These are phyloP conservation scores for Sugiyamaella castrensis DNA, from an alignment of 1,139 yeast species.

Conservation along the genomic window DNA sequence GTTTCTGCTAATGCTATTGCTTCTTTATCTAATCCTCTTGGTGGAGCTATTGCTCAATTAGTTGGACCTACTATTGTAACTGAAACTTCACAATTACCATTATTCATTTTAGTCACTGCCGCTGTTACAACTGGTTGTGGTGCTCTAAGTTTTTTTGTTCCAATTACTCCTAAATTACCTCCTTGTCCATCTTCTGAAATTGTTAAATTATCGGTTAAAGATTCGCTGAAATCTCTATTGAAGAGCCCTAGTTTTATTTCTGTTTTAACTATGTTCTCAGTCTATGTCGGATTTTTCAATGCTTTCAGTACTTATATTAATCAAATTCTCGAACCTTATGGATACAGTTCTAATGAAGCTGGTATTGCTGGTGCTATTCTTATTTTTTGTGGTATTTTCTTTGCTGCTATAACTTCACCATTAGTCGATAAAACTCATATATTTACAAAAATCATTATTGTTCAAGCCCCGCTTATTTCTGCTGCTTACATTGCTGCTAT, in stretches of 20 bases:
- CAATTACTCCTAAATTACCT: conserved; percentile 32
- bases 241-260: conserved; percentile 25
- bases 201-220: conserved; percentile 28
- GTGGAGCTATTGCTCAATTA: conserved; percentile 41
- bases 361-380: conserved; percentile 39
- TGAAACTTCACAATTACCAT: conserved; percentile 26
- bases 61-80: conserved; percentile 38
- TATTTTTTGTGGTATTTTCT: conserved; percentile 36
- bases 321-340: conserved; percentile 39
- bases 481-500: conserved; percentile 36
- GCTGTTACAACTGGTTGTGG: conserved; percentile 31
- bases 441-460: conserved; percentile 27
- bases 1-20: conserved; percentile 40
- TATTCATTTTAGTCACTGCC: conserved; percentile 33
- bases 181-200: conserved; percentile 37
- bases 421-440: conserved; percentile 34
- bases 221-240: conserved; percentile 26
- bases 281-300: conserved; percentile 40
- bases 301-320: conserved; percentile 36
- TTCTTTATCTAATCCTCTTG: conserved; percentile 39
- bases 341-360: conserved; percentile 36
- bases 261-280: conserved; percentile 32
- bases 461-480: conserved; percentile 34
- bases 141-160: conserved; percentile 27
- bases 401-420: conserved; percentile 36